Percentiles rank a stretch among this genome's conserved stretches.
Evolutionary conservation across 495 filamentous ascomycete genomes (phyloP).

Genomic region (Penicillium paradoxum): DNA sequence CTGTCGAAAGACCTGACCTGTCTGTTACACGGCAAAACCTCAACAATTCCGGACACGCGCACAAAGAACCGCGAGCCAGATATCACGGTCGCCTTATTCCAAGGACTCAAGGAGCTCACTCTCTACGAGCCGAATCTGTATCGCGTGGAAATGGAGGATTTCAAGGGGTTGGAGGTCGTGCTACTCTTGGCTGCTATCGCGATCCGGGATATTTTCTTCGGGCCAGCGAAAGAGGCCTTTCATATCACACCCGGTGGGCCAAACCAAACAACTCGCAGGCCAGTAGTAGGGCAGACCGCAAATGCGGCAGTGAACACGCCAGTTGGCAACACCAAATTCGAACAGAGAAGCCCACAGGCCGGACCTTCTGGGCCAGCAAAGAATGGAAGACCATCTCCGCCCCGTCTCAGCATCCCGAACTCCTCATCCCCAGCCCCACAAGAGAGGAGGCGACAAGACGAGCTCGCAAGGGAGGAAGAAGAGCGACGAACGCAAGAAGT

Average conservation of each 20-base stretch:
- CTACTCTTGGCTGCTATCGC: constrained; percentile 76
- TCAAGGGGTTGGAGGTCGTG: constrained; percentile 87
- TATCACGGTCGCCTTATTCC: constrained; percentile 83
- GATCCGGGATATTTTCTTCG: constrained; percentile 82
- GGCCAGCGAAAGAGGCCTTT: constrained; percentile 64
- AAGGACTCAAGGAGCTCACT: constrained; percentile 63
- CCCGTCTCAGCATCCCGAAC: constrained; percentile 11
- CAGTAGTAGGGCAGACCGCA: background rate
- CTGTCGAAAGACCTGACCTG: constrained; percentile 80
- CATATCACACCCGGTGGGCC: constrained; percentile 53
- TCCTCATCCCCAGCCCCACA: constrained; percentile 18
- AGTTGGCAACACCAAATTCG: background rate
- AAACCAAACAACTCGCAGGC: background rate
- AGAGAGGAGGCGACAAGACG: constrained; percentile 35
- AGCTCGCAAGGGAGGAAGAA: constrained; percentile 56
- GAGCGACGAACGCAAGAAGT: constrained; percentile 67
- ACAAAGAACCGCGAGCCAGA: constrained; percentile 84
- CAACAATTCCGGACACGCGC: constrained; percentile 54
- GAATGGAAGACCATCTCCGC: constrained; percentile 5
- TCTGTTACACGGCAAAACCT: constrained; percentile 69
- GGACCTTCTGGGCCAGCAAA: constrained; percentile 1
- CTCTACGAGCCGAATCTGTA: constrained; percentile 90
- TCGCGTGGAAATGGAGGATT: constrained; percentile 87
- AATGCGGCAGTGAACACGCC: background rate
- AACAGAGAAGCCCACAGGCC: constrained; percentile 8